A percentile compares a stretch with the other conserved stretches of the same genome.
Evolutionary conservation across 2,329 filamentous ascomycete genomes (phyloP).

Genomic region (Stemphylium beticola): DNA sequence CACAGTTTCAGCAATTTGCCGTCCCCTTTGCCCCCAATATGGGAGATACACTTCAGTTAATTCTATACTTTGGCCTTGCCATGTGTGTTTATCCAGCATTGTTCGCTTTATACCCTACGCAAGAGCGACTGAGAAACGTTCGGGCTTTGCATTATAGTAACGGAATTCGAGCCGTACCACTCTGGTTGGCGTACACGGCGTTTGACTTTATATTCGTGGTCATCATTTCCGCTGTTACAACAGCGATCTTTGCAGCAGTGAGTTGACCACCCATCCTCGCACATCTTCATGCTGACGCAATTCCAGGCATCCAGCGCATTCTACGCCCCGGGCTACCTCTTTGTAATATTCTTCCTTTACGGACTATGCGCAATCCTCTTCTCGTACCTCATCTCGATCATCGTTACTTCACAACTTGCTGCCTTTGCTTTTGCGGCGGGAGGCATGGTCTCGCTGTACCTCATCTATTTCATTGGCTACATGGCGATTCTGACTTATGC

Average conservation of each 20-base stretch:
- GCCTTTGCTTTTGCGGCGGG: slow-evolving; percentile 85
- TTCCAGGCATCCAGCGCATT: slow-evolving; percentile 64
- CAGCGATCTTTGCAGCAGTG: slow-evolving; percentile 70
- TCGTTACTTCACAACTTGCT: slow-evolving; percentile 77
- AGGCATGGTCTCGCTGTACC: slow-evolving; percentile 66
- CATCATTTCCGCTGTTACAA: slow-evolving; percentile 67
- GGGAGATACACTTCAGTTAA: slow-evolving; percentile 77
- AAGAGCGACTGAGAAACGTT: slow-evolving; percentile 79
- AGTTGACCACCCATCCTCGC: slow-evolving; percentile 8
- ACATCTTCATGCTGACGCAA: slow-evolving; percentile 15
- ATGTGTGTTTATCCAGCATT: slow-evolving; percentile 82
- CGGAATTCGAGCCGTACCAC: slow-evolving; percentile 78
- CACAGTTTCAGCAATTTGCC: slow-evolving; percentile 77
- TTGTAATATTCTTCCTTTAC: slow-evolving; percentile 80
- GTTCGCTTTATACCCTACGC: slow-evolving; percentile 87
- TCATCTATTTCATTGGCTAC: slow-evolving; percentile 56
- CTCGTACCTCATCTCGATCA: slow-evolving; percentile 81
- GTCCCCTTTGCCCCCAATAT: slow-evolving; percentile 71
- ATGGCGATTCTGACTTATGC: slow-evolving; percentile 74
- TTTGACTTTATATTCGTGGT: slow-evolving; percentile 83
- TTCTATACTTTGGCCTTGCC: slow-evolving; percentile 81
- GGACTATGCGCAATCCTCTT: slow-evolving; percentile 78
- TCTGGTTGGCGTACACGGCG: slow-evolving; percentile 82
- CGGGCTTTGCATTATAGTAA: slow-evolving; percentile 90
- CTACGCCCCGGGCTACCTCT: slow-evolving; percentile 82